Percentiles rank a stretch among this genome's conserved stretches.
Evolutionary conservation across 2,329 filamentous ascomycete genomes (phyloP).

Genomic region (Taxawa tesnikishii): DNA sequence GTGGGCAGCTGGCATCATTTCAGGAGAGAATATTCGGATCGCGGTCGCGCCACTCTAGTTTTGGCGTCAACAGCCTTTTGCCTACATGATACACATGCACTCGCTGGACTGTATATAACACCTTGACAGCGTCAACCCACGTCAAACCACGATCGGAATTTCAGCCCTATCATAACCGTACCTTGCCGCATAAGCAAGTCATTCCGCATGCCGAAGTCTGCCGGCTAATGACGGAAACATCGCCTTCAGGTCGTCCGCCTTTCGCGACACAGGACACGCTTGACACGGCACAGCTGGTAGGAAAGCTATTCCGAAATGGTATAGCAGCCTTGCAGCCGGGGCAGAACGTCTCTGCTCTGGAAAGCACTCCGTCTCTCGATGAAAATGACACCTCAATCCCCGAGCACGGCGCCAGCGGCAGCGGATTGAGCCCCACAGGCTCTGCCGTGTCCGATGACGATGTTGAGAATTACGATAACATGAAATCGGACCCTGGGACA

Average conservation of each 20-base stretch:
- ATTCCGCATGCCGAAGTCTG: no score
- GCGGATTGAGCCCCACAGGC: neutral
- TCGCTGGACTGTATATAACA: no score
- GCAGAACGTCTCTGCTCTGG: neutral
- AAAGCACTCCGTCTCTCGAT: neutral
- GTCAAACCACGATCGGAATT: no score
- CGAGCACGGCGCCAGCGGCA: neutral
- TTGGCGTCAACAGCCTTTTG: no score
- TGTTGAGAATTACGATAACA: constrained; percentile 28
- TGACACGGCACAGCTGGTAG: constrained; percentile 11
- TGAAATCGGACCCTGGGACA: constrained; percentile 23
- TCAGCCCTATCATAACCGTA: no score
- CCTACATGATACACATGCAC: no score
- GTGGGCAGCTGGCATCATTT: no score
- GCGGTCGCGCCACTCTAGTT: no score
- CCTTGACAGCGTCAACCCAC: no score
- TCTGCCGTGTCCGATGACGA: constrained; percentile 16
- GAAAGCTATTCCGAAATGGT: constrained; percentile 11
- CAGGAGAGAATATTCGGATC: no score
- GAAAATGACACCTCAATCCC: constrained; percentile 1
- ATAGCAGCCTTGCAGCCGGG: constrained; percentile 9
- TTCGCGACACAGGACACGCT: constrained; percentile 11
- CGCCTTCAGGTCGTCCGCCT: constrained; percentile 6
- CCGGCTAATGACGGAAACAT: neutral
- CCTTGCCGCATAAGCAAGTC: no score